These are phyloP conservation scores for Hypoxylon lienhwacheense DNA, from an alignment of 495 filamentous ascomycete species.

Conservation along the genomic window DNA sequence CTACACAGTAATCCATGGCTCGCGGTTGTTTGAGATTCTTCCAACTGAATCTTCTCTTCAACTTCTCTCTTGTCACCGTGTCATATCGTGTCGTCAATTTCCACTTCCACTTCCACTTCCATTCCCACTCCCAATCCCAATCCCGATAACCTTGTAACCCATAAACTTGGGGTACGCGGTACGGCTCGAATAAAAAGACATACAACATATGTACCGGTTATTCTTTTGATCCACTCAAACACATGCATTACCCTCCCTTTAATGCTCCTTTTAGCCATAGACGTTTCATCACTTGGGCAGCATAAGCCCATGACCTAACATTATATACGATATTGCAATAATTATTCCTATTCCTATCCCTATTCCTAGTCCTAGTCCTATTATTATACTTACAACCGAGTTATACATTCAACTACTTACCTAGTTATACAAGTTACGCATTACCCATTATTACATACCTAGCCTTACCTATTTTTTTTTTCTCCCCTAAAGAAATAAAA, in stretches of 20 bases:
- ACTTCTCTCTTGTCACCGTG: too few relatives aligned
- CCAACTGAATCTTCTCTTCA: slow-evolving; percentile 14
- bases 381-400: too few relatives aligned
- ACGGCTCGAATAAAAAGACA: slow-evolving; percentile 15
- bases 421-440: too few relatives aligned
- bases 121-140: slow-evolving; percentile 1
- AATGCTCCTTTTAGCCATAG: slow-evolving; percentile 14
- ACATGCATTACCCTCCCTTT: slow-evolving; percentile 14
- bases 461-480: neutral
- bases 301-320: slow-evolving; percentile 1
- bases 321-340: too few relatives aligned
- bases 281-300: slow-evolving; percentile 22
- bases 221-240: slow-evolving; percentile 15
- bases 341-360: too few relatives aligned
- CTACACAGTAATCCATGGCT: slow-evolving; percentile 21
- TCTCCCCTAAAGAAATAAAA: neutral
- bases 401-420: too few relatives aligned
- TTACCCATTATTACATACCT: slow-evolving; percentile 4
- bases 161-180: neutral
- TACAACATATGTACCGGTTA: too few relatives aligned
- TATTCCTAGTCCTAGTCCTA: too few relatives aligned
- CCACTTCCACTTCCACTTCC: neutral
- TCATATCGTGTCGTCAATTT: too few relatives aligned
- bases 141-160: neutral
- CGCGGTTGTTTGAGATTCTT: slow-evolving; percentile 15